Evolutionary conservation across 2,329 filamentous ascomycete genomes (phyloP), one percentile per base, ranked within the genome.

Genomic region (Decorospora gaudefroyi): DNA sequence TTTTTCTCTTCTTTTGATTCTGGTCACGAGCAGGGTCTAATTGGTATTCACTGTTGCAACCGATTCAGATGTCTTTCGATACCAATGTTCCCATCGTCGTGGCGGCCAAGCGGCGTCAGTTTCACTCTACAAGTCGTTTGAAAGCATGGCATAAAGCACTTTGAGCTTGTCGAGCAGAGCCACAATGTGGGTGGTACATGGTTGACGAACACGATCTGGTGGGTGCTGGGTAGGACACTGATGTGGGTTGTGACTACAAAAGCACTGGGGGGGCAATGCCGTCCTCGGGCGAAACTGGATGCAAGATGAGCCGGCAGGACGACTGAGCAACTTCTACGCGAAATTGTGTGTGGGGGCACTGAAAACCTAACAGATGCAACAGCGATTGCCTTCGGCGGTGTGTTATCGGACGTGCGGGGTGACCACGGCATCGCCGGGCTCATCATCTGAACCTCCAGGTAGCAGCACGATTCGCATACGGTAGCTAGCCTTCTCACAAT

Each of bases 21-120:
- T 16, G 21, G 6, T 6, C 10, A 23, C 21, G 21, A 6, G 6
- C 21, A 23, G 21, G 6, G 6, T 23, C 21, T 34, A 42, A 16
- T 12, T 26, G 12, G 4, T 17, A 38, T n/a, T 3, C 23, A 10
- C 22, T 3, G 6, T 15, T 17, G 2, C 21, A 29, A 13, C 16
- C n/a, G 0, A 13, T 22, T 10, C 37, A 45, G 31, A 63, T 71
- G 65, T 62, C 65, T 21, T 60, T 71, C 37, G 72, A 75, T 49
- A 72, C 69, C 2, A 74, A 78, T 53, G 70, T 77, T 41, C 66
- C 78, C 18, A 76, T 78, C 30, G 76, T 78, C 26, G 76, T 76
- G n/a, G 76, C 74, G n/a, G 75, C 75, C 48, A 71, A 73, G 70
- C 21, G 75, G 75, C 21, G 50, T 77, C 11, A 74, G 71, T n/a